Percentiles rank a stretch among this genome's conserved stretches.
phyloP scores from a whole-genome alignment of 2,329 filamentous ascomycete genomes.

The Fusarium cyanostomum region DNA sequence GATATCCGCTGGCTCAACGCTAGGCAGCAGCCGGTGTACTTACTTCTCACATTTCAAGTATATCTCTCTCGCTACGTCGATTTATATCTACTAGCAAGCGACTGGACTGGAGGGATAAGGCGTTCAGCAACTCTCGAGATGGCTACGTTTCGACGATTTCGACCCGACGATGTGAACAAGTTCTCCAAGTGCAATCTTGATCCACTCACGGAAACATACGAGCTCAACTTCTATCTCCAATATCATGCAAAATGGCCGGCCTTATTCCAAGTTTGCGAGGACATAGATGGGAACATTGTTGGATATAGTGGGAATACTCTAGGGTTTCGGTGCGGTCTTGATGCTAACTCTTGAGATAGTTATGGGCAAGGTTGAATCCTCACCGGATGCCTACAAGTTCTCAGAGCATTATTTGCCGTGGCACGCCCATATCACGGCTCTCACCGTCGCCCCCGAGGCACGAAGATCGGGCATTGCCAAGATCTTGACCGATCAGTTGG shows the following conservation, averaged over 20 bases:
- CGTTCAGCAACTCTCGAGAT: slow-evolving; percentile 14
- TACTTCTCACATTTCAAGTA: too few species aligned
- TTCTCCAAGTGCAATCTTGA: slow-evolving; percentile 97
- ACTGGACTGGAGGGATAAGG: not conserved
- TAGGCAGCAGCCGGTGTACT: too few species aligned
- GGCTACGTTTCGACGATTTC: slow-evolving; percentile 81
- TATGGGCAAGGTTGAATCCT: slow-evolving; percentile 96
- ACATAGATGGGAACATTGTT: slow-evolving; percentile 85
- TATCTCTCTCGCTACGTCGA: not conserved
- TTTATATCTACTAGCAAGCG: not conserved
- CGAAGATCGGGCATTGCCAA: slow-evolving; percentile 88
- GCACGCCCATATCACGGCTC: slow-evolving; percentile 96
- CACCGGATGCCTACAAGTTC: slow-evolving; percentile 75
- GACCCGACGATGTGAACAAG: slow-evolving; percentile 82
- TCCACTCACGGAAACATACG: slow-evolving; percentile 97
- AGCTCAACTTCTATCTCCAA: slow-evolving; percentile 92
- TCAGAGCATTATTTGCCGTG: slow-evolving; percentile 97
- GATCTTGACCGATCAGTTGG: slow-evolving; percentile 81
- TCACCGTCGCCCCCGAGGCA: slow-evolving; percentile 89
- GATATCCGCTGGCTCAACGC: not conserved
- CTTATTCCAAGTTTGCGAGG: slow-evolving; percentile 91
- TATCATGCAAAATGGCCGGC: slow-evolving; percentile 97
- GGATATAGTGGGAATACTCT: slow-evolving; percentile 79
- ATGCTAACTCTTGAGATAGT: slow-evolving; percentile 66
- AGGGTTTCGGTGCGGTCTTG: slow-evolving; percentile 1